Conservation (phyloP, 495 filamentous ascomycete genomes). For the Penicillium flavigenum region DNA sequence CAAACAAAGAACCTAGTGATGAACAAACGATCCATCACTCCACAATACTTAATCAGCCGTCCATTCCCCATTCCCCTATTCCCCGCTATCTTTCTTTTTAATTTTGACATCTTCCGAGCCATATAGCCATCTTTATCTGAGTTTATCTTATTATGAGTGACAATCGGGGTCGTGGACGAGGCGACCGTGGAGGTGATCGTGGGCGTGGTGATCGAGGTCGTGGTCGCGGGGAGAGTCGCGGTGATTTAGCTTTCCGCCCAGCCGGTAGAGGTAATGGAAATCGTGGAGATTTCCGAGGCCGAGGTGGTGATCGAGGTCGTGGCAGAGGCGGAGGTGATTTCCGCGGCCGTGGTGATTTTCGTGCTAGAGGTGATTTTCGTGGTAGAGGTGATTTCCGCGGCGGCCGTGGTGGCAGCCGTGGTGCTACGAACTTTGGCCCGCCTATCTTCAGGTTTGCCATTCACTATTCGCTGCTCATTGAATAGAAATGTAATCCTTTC, state of each 20-base stretch:
- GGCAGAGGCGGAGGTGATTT: too few relatives aligned
- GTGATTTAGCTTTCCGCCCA: constrained; percentile 2
- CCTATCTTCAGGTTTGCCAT: constrained; percentile 11
- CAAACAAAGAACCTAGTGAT: background rate
- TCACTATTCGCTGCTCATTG: too few relatives aligned
- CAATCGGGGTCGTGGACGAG: constrained; percentile 6
- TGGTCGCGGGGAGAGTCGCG: constrained; percentile 1
- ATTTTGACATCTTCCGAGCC: background rate
- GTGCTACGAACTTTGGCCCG: background rate
- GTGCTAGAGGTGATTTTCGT: too few relatives aligned
- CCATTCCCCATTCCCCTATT: background rate
- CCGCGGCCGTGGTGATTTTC: background rate
- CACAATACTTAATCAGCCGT: background rate
- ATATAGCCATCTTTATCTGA: background rate
- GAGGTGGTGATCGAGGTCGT: background rate
- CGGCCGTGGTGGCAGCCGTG: background rate
- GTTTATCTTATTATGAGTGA: constrained; percentile 5
- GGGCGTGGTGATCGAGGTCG: background rate
- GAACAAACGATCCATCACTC: background rate
- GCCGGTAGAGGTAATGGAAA: constrained; percentile 3
- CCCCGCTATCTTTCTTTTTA: background rate
- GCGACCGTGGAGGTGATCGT: constrained; percentile 6
- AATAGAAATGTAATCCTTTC: background rate
- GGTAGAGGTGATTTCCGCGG: constrained; percentile 3
- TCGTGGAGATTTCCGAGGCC: background rate